Percentiles rank a stretch among this genome's conserved stretches.
These are phyloP conservation scores for Vigna reflexopilosa DNA, from an alignment of 306 rosid genomes.

Conservation along the genomic window DNA sequence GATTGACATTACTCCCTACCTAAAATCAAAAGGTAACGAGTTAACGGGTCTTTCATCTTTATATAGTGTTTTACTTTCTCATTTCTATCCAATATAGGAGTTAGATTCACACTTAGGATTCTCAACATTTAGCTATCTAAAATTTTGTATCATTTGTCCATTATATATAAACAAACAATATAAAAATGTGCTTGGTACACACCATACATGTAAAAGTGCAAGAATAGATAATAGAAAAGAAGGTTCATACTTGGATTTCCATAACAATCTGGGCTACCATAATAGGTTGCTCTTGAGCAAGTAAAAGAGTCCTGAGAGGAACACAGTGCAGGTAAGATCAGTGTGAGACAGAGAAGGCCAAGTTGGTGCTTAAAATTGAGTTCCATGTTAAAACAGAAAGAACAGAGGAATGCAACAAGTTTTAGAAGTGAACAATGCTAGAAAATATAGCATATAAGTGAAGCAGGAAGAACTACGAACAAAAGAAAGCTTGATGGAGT, in stretches of 20 bases:
- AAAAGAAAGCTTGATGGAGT: conserved; percentile 37
- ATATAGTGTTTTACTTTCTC: too few species aligned
- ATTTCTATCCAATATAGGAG: too few species aligned
- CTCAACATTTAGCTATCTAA: not conserved
- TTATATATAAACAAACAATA: not conserved
- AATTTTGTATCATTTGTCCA: not conserved
- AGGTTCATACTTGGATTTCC: conserved; percentile 69
- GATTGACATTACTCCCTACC: too few species aligned
- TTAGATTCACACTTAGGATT: too few species aligned
- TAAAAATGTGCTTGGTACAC: not conserved
- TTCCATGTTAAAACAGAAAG: conserved; percentile 49
- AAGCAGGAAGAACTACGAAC: conserved; percentile 19
- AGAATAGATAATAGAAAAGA: not conserved
- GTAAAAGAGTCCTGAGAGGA: conserved; percentile 63
- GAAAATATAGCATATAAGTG: conserved; percentile 27
- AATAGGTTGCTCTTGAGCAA: conserved; percentile 82
- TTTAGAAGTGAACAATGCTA: conserved; percentile 3
- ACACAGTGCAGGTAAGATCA: conserved; percentile 66
- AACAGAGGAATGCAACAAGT: conserved; percentile 21
- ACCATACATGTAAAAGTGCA: not conserved
- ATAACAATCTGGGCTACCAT: conserved; percentile 90
- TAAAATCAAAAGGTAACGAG: too few species aligned
- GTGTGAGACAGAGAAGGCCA: conserved; percentile 50
- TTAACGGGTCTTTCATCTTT: too few species aligned
- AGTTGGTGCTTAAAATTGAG: conserved; percentile 44